A percentile compares a stretch with the other conserved stretches of the same genome.
phyloP scores from a whole-genome alignment of 2,329 filamentous ascomycete genomes.

The Botryotinia narcissicola region DNA sequence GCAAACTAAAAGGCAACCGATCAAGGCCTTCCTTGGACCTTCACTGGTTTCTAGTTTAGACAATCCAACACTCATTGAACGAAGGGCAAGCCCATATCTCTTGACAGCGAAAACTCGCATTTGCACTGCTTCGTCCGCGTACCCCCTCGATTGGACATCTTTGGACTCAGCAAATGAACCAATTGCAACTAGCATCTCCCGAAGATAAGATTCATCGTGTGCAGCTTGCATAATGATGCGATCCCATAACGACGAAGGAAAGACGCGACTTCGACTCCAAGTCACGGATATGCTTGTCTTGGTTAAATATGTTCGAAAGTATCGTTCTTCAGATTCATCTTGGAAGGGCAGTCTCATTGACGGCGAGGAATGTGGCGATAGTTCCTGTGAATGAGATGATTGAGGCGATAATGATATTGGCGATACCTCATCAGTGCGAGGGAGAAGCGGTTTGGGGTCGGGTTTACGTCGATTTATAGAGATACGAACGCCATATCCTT shows the following conservation, averaged over 20 bases:
- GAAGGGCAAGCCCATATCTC: slow-evolving; percentile 21
- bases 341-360: slow-evolving; percentile 13
- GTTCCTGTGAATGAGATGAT: background rate
- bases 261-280: slow-evolving; percentile 49
- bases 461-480: slow-evolving; percentile 7
- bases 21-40: slow-evolving; percentile 20
- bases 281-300: slow-evolving; percentile 38
- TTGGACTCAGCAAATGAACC: slow-evolving; percentile 47
- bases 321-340: slow-evolving; percentile 45
- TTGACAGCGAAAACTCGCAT: slow-evolving; percentile 17
- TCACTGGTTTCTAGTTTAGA: background rate
- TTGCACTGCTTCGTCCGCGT: slow-evolving; percentile 1
- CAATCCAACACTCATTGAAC: slow-evolving; percentile 16
- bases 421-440: background rate
- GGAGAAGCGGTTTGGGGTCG: background rate
- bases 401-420: background rate
- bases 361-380: background rate
- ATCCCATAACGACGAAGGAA: slow-evolving; percentile 59
- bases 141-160: slow-evolving; percentile 6
- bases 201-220: slow-evolving; percentile 56
- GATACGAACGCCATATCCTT: slow-evolving; percentile 13
- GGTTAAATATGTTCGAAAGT: slow-evolving; percentile 17
- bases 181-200: slow-evolving; percentile 62
- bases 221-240: slow-evolving; percentile 60
- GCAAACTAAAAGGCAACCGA: slow-evolving; percentile 20